A percentile compares a stretch with the other conserved stretches of the same genome.
Conservation (phyloP, 441 rosid species). For the Brassica hybrid region DNA sequence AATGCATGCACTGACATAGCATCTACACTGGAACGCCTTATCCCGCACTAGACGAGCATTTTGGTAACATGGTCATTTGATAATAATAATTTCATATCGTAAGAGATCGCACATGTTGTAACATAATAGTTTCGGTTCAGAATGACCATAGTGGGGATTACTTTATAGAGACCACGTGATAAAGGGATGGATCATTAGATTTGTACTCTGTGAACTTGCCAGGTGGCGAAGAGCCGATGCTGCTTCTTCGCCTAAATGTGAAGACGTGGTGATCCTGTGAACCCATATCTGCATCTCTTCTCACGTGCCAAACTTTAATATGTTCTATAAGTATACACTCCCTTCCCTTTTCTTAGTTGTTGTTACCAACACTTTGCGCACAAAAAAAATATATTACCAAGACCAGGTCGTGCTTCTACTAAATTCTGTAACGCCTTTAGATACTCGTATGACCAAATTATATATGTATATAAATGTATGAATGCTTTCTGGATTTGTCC, state of each 20-base stretch:
- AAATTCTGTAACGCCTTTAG: conserved; percentile 24
- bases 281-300: conserved; percentile 21
- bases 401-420: conserved; percentile 1
- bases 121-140: conserved; percentile 19
- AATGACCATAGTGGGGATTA: conserved; percentile 21
- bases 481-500: background rate
- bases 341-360: conserved; percentile 4
- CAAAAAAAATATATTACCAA: too few species aligned
- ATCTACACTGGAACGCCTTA: conserved; percentile 6
- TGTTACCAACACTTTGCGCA: background rate
- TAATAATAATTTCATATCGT: conserved; percentile 6
- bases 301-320: conserved; percentile 16
- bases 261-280: conserved; percentile 33
- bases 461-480: background rate
- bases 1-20: conserved; percentile 5
- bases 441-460: conserved; percentile 1
- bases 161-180: conserved; percentile 38
- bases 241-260: conserved; percentile 19
- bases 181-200: conserved; percentile 26
- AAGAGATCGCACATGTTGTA: conserved; percentile 28
- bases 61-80: background rate
- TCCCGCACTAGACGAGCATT: conserved; percentile 29
- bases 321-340: background rate
- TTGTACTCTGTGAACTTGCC: conserved; percentile 31
- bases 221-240: conserved; percentile 32